phyloP scores from a whole-genome alignment of 768 basidiomycete genomes.

The Boletales sp. region DNA sequence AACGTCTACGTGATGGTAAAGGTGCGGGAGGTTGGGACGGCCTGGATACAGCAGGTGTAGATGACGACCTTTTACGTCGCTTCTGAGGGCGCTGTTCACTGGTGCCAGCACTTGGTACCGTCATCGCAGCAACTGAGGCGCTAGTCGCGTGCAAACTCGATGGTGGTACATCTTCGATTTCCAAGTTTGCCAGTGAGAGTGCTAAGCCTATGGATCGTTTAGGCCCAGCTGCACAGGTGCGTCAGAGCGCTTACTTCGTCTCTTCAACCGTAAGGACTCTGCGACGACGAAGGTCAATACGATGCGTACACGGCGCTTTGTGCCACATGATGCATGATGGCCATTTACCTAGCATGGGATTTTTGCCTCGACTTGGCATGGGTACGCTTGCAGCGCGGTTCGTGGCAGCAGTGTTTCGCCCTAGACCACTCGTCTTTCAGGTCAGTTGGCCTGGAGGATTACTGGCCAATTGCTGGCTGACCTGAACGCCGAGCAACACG shows the following conservation, averaged over 20 bases:
- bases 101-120: background rate
- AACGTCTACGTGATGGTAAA: constrained; percentile 9
- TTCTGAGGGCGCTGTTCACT: constrained; percentile 15
- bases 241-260: constrained; percentile 10
- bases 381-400: constrained; percentile 17
- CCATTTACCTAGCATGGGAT: constrained; percentile 11
- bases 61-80: constrained; percentile 18
- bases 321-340: background rate
- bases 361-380: constrained; percentile 7
- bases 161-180: constrained; percentile 4
- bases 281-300: constrained; percentile 7
- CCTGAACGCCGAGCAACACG: constrained; percentile 11
- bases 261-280: constrained; percentile 15
- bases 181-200: background rate
- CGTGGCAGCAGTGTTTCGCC: constrained; percentile 4
- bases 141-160: constrained; percentile 1
- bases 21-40: constrained; percentile 9
- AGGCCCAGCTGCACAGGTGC: background rate
- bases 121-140: background rate
- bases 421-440: constrained; percentile 10
- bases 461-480: constrained; percentile 14
- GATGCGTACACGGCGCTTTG: background rate
- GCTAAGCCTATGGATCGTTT: background rate
- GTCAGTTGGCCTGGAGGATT: constrained; percentile 1
- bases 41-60: constrained; percentile 13